Base-by-base conservation (phyloP, 805 yeast species). In the Sugiyamaella mastotermitis region DNA sequence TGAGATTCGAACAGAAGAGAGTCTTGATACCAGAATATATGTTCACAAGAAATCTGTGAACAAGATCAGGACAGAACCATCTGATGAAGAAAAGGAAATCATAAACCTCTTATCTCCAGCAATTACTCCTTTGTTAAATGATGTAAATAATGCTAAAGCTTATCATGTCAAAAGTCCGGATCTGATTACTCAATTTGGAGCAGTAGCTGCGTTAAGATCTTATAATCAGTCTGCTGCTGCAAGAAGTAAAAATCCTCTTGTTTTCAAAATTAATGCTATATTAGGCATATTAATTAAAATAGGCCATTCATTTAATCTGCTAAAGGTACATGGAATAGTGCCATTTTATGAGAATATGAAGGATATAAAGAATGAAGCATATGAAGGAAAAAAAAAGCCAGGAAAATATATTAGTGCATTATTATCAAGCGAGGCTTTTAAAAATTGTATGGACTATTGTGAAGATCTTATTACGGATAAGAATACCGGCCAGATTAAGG, bases 1-100 rank as follows among this genome's bases (percentile, higher is more conserved):
- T 30, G 97, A 90, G 56, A 76, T 88, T 15, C 66, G 97, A 42
- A 83, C 96, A 0, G 97, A 92, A 53, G 73, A 74, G 25, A 80
- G 92, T 47, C 67, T 76, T 13, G 97, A 94, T 56, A 80, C 86
- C 7, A 63, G 66, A n/a, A 78, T 72, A 52, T 86, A 88, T 52
- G 80, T 90, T 70, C 87, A 83, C 50, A 58, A 64, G 11, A 81
- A 83, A 40, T 70, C 68, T 13, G 68, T 81, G 5, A 80, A 73
- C 19, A 71, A 80, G 51, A 61, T 82, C 4, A 69, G 71, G 1
- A 78, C 83, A 10, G 72, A 65, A 13, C 57, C 68, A 8, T 69
- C 74, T 1, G 57, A 60, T 1, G 84, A 80, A 21, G 80, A 84
- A 40, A 59, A 60, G 10, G 75, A 71, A 24, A 64, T 80, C 4